Conservation (phyloP, 75 land plant species). For the Picea sitchensis region DNA sequence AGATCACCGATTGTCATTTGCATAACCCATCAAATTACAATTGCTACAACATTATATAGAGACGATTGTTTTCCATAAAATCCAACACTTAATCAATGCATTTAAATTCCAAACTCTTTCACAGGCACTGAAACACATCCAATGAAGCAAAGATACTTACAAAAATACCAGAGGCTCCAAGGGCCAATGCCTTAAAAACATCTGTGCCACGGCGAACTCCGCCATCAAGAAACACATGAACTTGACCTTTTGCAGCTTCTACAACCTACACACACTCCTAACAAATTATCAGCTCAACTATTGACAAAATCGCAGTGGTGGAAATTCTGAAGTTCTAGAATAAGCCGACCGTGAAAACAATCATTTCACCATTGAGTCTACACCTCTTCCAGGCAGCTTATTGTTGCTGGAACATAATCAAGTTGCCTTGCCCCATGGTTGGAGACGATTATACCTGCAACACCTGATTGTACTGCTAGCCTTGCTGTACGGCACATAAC, state of each 20-base stretch:
- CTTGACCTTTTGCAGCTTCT: constrained; percentile 81
- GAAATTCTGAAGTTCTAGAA: neutral
- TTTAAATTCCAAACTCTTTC: no score
- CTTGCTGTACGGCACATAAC: constrained; percentile 19
- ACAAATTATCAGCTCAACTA: neutral
- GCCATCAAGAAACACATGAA: constrained; percentile 97
- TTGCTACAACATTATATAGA: no score
- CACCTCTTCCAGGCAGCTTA: constrained; percentile 61
- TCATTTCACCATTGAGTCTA: neutral
- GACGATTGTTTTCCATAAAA: no score
- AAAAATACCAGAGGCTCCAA: constrained; percentile 96
- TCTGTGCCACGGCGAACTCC: constrained; percentile 98
- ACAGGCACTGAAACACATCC: no score
- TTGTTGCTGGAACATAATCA: constrained; percentile 52
- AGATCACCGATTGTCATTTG: no score
- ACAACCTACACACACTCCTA: constrained; percentile 56
- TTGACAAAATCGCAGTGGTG: neutral
- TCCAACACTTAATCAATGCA: no score
- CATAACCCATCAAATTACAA: no score
- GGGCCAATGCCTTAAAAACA: constrained; percentile 92
- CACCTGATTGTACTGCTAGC: constrained; percentile 47
- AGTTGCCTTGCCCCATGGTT: constrained; percentile 55
- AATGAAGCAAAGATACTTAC: constrained; percentile 41
- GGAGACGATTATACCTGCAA: constrained; percentile 59
- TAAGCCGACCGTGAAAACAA: neutral